Percentiles rank a stretch among this genome's conserved stretches.
Evolutionary conservation across 345 rosid genomes (phyloP).

Genomic region (Pugionium cornutum): DNA sequence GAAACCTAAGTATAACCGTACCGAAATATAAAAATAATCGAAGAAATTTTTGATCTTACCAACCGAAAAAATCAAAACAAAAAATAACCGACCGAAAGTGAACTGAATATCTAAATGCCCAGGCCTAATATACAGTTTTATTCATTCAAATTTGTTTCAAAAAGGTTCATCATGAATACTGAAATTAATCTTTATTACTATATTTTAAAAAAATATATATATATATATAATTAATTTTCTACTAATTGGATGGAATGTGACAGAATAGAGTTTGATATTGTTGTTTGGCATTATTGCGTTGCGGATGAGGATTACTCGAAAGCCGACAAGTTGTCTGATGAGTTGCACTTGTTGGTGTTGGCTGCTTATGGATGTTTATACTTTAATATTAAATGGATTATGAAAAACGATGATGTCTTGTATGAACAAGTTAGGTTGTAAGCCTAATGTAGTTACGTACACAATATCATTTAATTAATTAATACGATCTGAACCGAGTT

Average conservation of each 20-base stretch:
- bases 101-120: too few relatives aligned
- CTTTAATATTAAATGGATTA: conserved; percentile 63
- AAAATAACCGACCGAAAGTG: too few relatives aligned
- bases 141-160: too few relatives aligned
- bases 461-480: conserved; percentile 40
- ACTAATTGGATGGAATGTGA: conserved; percentile 49
- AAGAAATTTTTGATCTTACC: too few relatives aligned
- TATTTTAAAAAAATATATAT: too few relatives aligned
- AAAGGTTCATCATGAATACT: too few relatives aligned
- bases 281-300: conserved; percentile 49
- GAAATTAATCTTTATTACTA: too few relatives aligned
- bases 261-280: conserved; percentile 60
- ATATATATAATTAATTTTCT: too few relatives aligned
- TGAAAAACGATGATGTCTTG: conserved; percentile 60
- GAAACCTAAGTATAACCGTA: too few relatives aligned
- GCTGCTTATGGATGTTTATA: conserved; percentile 54
- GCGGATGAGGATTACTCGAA: conserved; percentile 46
- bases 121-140: too few relatives aligned
- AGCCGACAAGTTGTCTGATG: conserved; percentile 76
- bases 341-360: conserved; percentile 75
- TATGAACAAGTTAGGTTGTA: conserved; percentile 63
- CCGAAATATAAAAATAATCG: too few relatives aligned
- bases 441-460: conserved; percentile 49
- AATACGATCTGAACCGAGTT: conserved; percentile 50
- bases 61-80: too few relatives aligned